Percentiles rank a stretch among this genome's conserved stretches.
Conservation (phyloP, 1,284 basidiomycete genomes). For the Ustilago curta region DNA sequence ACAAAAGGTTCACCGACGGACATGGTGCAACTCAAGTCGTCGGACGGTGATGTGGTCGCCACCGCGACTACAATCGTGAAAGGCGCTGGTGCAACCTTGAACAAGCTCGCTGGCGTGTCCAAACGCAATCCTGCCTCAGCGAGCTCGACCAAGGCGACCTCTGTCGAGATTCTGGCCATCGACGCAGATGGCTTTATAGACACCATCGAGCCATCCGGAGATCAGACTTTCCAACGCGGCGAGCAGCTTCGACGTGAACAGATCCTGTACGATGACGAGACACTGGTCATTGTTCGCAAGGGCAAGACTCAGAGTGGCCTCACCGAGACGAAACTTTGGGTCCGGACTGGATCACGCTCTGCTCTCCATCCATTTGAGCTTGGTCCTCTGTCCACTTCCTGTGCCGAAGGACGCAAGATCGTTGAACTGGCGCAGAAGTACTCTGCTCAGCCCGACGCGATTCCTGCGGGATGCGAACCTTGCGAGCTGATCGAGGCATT, state of each 20-base stretch:
- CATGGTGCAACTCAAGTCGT: slow-evolving; percentile 9
- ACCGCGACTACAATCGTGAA: slow-evolving; percentile 17
- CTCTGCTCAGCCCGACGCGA: slow-evolving; percentile 32
- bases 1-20: slow-evolving; percentile 17
- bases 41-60: slow-evolving; percentile 17
- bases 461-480: slow-evolving; percentile 51
- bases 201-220: slow-evolving; percentile 33
- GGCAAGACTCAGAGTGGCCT: slow-evolving; percentile 34
- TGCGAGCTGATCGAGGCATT: slow-evolving; percentile 42
- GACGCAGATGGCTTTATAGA: slow-evolving; percentile 45
- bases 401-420: slow-evolving; percentile 51
- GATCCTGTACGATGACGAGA: slow-evolving; percentile 54
- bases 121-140: neutral
- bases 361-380: slow-evolving; percentile 43
- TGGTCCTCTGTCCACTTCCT: slow-evolving; percentile 38
- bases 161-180: slow-evolving; percentile 43
- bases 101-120: slow-evolving; percentile 8
- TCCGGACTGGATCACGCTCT: slow-evolving; percentile 36
- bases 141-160: slow-evolving; percentile 21
- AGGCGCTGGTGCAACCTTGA: slow-evolving; percentile 6
- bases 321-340: slow-evolving; percentile 36
- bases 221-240: slow-evolving; percentile 43
- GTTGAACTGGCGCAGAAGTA: slow-evolving; percentile 54
- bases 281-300: slow-evolving; percentile 40
- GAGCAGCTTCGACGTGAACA: slow-evolving; percentile 46